Base-by-base conservation (phyloP, 75 land plant genomes). In the Adiantum capillusveneris region DNA sequence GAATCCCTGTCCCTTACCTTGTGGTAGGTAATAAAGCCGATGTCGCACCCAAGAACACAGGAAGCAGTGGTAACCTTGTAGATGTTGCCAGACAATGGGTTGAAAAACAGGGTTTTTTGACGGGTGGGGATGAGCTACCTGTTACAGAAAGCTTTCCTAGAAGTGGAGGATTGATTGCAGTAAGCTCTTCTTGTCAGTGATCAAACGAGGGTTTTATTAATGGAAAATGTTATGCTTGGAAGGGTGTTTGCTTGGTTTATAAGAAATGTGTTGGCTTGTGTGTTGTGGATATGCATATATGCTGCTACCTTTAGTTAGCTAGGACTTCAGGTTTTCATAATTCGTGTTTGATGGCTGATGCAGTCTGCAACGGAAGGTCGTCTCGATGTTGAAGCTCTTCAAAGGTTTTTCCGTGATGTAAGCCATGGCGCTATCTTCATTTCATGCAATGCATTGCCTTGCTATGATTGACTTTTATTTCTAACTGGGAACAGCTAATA, bases 51-150 rank as follows among this genome's bases (percentile, higher is more conserved):
- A 87, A 81, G 63, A 83, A 79, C 25, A 81, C 86, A 11, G 71
- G 73, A 41, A 88, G 94, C 78, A 85, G 86, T 69, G 81, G 94
- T 20, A 88, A 88, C 70, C 81, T 88, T 58, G 94, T 88, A 79
- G 94, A 88, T 75, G 86, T 44, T 54, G 94, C 94, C 53, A 75
- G 94, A 6, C 89, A 85, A 45, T 88, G 94, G 94, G 94, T 88
- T 63, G 94, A 88, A 73, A 88, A 88, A 65, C 89, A 88, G 71
- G 94, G 94, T 58, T 67, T 88, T 41, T 86, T 88, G 60, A 62
- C 88, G 29, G 73, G 84, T 30, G 80, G 78, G 55, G 94, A 88
- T 41, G 89, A 88, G 43, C 71, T 88, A 48, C 94, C 94, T 11
- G 56, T 84, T 55, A 76, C 77, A 25, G 86, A 82, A 58, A 75